Conservation (phyloP, 495 filamentous ascomycete genomes). For the Aspergillus cavernicola region DNA sequence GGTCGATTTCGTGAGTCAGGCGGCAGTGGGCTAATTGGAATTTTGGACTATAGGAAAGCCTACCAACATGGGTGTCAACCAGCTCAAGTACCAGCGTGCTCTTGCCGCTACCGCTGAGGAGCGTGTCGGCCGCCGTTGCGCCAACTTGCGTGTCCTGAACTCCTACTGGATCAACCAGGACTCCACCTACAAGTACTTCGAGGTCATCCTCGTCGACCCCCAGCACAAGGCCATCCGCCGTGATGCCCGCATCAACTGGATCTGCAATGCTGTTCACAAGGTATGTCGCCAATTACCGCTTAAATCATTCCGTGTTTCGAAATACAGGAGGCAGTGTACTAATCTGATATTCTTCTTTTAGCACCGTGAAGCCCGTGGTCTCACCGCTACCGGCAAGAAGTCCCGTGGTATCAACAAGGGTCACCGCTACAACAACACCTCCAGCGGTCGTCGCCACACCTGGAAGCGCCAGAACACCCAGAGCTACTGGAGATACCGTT, state of each 20-base stretch:
- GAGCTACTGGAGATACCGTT: constrained; percentile 84
- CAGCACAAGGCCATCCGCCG: constrained; percentile 99
- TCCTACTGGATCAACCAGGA: constrained; percentile 99
- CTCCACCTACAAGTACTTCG: constrained; percentile 99
- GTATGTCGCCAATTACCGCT: constrained; percentile 28
- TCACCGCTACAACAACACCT: constrained; percentile 97
- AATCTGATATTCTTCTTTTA: constrained; percentile 28
- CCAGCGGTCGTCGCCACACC: constrained; percentile 91
- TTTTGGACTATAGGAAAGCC: constrained; percentile 74
- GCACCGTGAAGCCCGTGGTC: constrained; percentile 96
- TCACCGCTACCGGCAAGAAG: constrained; percentile 98
- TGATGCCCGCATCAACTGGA: constrained; percentile 99
- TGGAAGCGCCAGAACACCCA: constrained; percentile 99
- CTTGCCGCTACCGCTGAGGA: constrained; percentile 96
- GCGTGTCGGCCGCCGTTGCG: constrained; percentile 97
- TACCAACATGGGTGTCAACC: constrained; percentile 99
- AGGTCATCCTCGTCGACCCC: constrained; percentile 99
- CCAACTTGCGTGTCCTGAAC: constrained; percentile 98
- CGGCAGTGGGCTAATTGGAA: constrained; percentile 3
- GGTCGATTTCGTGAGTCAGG: background rate
- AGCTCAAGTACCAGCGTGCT: constrained; percentile 99
- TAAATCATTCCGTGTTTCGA: background rate
- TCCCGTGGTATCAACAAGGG: constrained; percentile 98
- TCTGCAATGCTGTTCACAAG: constrained; percentile 98
- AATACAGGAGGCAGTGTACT: constrained; percentile 12